Evolutionary conservation across 192 early-diverging fungal species (phyloP).

Genomic region (Fimicolochytrium jonesii): DNA sequence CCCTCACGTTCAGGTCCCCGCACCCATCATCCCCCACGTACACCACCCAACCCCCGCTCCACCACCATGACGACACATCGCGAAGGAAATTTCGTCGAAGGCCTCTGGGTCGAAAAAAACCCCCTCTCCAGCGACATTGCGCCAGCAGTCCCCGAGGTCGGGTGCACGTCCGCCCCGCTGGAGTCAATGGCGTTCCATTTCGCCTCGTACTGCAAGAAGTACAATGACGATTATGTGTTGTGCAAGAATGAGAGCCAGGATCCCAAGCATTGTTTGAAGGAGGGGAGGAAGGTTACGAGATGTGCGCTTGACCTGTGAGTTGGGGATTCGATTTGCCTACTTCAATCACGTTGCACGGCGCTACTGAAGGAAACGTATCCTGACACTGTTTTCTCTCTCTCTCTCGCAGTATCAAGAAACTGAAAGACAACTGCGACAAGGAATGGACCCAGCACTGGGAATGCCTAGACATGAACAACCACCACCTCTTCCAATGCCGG

Average conservation of each 20-base stretch:
- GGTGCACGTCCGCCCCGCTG: conserved; percentile 85
- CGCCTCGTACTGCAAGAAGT: conserved; percentile 82
- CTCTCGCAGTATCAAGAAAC: conserved; percentile 66
- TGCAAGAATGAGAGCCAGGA: conserved; percentile 91
- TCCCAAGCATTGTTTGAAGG: conserved; percentile 86
- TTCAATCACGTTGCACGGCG: neutral
- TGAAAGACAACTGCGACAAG: conserved; percentile 82
- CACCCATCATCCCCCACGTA: too few relatives aligned
- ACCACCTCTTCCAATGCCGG: conserved; percentile 77
- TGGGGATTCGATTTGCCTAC: neutral
- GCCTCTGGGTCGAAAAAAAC: conserved; percentile 79
- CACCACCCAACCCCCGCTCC: too few relatives aligned
- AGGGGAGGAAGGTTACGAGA: conserved; percentile 93
- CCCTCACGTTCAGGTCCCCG: too few relatives aligned
- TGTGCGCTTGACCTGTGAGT: conserved; percentile 74
- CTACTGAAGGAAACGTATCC: neutral
- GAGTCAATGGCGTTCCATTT: conserved; percentile 89
- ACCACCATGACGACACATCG: conserved; percentile 26
- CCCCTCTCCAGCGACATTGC: conserved; percentile 64
- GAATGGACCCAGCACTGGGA: conserved; percentile 88
- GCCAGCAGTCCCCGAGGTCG: conserved; percentile 78
- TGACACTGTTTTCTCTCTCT: neutral
- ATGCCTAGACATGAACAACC: conserved; percentile 90
- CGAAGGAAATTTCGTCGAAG: conserved; percentile 43
- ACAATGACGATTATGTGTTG: conserved; percentile 93